Conservation (phyloP, 352 stramenopile genomes). For the Globisporangium parvum region DNA sequence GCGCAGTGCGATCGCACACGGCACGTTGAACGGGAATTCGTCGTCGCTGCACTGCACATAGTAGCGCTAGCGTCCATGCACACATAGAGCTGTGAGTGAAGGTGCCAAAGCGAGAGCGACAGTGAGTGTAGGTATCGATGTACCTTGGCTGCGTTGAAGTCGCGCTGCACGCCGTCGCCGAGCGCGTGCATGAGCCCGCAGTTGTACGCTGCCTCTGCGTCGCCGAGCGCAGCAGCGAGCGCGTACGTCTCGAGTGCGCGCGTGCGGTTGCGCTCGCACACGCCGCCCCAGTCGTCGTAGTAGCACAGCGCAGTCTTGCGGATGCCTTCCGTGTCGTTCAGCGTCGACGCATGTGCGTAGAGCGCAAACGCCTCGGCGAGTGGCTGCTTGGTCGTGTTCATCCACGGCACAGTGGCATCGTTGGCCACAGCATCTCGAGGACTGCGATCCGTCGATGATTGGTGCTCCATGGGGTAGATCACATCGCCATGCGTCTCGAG, state of each 20-base stretch:
- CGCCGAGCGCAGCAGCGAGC: constrained; percentile 41
- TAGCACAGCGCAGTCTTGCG: constrained; percentile 60
- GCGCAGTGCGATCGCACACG: constrained; percentile 38
- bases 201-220: constrained; percentile 59
- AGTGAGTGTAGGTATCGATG: background rate
- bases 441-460: background rate
- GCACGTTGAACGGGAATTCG: constrained; percentile 56
- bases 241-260: constrained; percentile 48
- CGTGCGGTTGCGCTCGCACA: constrained; percentile 47
- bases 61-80: constrained; percentile 18
- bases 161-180: constrained; percentile 33
- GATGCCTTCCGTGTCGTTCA: constrained; percentile 73
- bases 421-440: background rate
- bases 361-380: constrained; percentile 43
- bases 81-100: background rate
- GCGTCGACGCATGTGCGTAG: constrained; percentile 41
- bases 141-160: constrained; percentile 35
- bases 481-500: constrained; percentile 47
- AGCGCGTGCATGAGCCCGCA: constrained; percentile 51
- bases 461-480: constrained; percentile 19
- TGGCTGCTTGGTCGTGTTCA: constrained; percentile 20
- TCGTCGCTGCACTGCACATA: constrained; percentile 45
- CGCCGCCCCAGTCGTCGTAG: constrained; percentile 51
- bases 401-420: constrained; percentile 15
- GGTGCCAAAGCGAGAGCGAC: background rate